Base-by-base conservation (phyloP, 179 eudicot species). In the Patellifolia procumbens region DNA sequence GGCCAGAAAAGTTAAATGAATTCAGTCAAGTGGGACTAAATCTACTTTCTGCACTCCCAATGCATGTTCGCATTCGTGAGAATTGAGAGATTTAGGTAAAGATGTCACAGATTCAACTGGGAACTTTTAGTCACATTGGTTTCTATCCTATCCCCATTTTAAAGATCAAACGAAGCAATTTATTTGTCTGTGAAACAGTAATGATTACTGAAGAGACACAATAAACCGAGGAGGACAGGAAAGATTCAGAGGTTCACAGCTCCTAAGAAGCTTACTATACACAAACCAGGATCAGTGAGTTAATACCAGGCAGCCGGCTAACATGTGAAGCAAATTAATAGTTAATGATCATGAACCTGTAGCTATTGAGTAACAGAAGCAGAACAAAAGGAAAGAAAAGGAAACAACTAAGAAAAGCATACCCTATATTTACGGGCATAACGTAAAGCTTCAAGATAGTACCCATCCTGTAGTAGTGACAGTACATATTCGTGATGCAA, bases 381-480 rank as follows among this genome's bases (percentile, higher is more conserved):
- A 39, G 45, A 3, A 55, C 4, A 32, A 4, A 37, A 24, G 2
- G 28, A 52, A 35, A 42, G 49, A 31, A 35, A 29, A 68, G 15
- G 26, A n/a, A 72, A 19, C 28, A 59, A 26, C 9, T 8, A 16
- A 59, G 63, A 19, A 52, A 42, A 34, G 32, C 79, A 45, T 85
- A 95, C 99, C 97, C 93, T 95, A 74, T 84, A 85, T 83, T 93
- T 95, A 65, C 97, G 86, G 9, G 92, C 93, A 88, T 87, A 91
- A 51, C 97, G 95, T 46, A 95, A 86, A 76, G 97, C 98, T 89
- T 93, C 98, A 70, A 91, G 92, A 81, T 88, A 93, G 80, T 91
- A 90, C 72, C 98, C 98, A 84, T 91, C 97, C 81, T 89, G 91
- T 56, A 89, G 89, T 66, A 95, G 84, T 31, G 92, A 77, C 78